Evolutionary conservation across 805 yeast species (phyloP).

Genomic region (Myxozyma vanderwaltii): DNA sequence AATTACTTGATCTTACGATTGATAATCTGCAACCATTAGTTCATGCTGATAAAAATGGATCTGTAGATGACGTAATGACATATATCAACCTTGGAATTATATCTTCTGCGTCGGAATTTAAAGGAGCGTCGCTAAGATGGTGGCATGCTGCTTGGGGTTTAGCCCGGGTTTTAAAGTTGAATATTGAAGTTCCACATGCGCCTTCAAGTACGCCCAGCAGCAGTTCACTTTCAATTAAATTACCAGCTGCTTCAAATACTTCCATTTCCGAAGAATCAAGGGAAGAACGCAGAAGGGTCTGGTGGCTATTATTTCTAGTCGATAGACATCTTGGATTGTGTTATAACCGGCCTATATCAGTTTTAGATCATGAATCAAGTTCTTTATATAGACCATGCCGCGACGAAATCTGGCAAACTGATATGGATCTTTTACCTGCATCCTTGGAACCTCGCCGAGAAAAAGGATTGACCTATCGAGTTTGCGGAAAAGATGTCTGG

Average conservation of each 20-base stretch:
- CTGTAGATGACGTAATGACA: constrained; percentile 41
- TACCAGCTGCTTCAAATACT: not conserved
- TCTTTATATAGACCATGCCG: constrained; percentile 43
- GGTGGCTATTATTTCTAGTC: constrained; percentile 49
- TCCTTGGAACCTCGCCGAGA: constrained; percentile 40
- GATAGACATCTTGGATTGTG: constrained; percentile 47
- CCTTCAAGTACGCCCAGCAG: constrained; percentile 5
- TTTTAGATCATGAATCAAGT: constrained; percentile 42
- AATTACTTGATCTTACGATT: constrained; percentile 36
- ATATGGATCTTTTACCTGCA: constrained; percentile 39
- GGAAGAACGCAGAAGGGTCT: constrained; percentile 47
- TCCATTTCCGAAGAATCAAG: constrained; percentile 38
- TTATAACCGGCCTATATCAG: constrained; percentile 43
- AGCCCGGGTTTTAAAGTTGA: constrained; percentile 41
- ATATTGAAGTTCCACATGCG: constrained; percentile 37
- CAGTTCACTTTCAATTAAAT: not conserved
- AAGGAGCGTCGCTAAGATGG: constrained; percentile 41
- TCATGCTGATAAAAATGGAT: constrained; percentile 35
- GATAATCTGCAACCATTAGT: constrained; percentile 36
- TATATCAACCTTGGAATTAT: constrained; percentile 41
- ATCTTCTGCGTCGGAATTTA: constrained; percentile 42
- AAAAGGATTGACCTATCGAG: constrained; percentile 37
- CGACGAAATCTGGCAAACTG: constrained; percentile 43
- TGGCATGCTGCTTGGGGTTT: constrained; percentile 42
- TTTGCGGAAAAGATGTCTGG: constrained; percentile 43